Evolutionary conservation across 75 land plant species (phyloP).

Genomic region (Adiantum capillusveneris): DNA sequence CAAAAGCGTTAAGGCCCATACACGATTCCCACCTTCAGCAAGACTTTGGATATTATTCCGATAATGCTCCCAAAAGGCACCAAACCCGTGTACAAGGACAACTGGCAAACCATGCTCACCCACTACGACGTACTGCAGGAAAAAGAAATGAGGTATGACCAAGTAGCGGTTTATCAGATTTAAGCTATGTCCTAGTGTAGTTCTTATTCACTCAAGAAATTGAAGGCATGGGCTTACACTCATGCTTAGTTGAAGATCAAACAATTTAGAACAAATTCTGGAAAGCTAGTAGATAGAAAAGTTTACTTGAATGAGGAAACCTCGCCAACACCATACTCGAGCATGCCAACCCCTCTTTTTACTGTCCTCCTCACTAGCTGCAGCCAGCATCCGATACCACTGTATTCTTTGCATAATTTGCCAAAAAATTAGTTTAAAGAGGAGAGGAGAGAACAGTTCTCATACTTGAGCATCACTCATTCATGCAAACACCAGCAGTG

Average conservation of each 20-base stretch:
- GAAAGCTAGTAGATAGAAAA: constrained; percentile 7
- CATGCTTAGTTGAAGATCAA: no score
- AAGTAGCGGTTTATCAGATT: no score
- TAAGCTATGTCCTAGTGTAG: no score
- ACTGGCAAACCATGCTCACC: constrained; percentile 73
- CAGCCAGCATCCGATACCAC: constrained; percentile 73
- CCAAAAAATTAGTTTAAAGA: no score
- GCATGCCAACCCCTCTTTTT: constrained; percentile 23
- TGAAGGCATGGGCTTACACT: no score
- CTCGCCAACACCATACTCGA: constrained; percentile 77
- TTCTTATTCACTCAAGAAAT: no score
- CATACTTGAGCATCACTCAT: no score
- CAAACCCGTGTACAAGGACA: constrained; percentile 90
- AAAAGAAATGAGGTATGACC: not conserved
- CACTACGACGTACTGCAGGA: constrained; percentile 53
- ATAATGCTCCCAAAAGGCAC: constrained; percentile 89
- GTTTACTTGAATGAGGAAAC: constrained; percentile 61
- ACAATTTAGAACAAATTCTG: no score
- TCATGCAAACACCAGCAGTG: no score
- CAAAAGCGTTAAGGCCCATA: constrained; percentile 78
- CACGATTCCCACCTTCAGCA: constrained; percentile 59
- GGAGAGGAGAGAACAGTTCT: not conserved
- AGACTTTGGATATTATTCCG: constrained; percentile 61
- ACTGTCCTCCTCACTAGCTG: constrained; percentile 31
- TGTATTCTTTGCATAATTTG: constrained; percentile 12